Evolutionary conservation across 768 basidiomycete species (phyloP), one percentile per base, ranked within the genome.

Genomic region (Cubamyces lactineus): DNA sequence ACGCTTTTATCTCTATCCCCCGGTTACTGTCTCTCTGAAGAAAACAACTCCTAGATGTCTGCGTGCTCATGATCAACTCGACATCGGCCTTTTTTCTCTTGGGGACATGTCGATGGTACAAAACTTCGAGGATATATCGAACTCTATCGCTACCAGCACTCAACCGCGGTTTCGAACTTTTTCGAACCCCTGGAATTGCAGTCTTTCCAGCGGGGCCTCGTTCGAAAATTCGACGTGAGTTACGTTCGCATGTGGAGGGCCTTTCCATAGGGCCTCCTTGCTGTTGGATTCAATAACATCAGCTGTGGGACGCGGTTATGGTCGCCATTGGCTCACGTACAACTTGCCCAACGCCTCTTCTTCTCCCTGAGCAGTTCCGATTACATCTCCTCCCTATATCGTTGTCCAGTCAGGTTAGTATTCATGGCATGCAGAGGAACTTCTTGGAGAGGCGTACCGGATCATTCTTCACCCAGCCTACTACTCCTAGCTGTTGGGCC

Each of bases 381-480:
- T 46, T 3, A 69, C 68, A 47, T 67, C 61, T 15, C 68, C 68
- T 2, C 50, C 45, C 68, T 69, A 47, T 6, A 11, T 1, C 3
- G 3, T 2, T 4, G 34, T 59, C 24, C 62, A 28, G 24, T 12
- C 24, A 0, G 15, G 13, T 6, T 6, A 43, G 9, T 1, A n/a
- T 6, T 17, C 0, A 4, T 0, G 23, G 0, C 23, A 19, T 47
- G 5, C 5, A 15, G 17, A 8, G 23, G 3, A 24, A n/a, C 40
- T 0, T 1, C n/a, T n/a, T n/a, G n/a, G 21, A 26, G 34, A 42
- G 12, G 21, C 61, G 38, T 49, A 69, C 68, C 45, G 58, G 57
- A n/a, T 69, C 64, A 51, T 69, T 69, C 30, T 53, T 57, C 8
- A 69, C 59, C 68, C 68, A 69, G 1, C 68, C 68, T 1, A 69